Conservation (phyloP, 768 basidiomycete species). For the Psilocybe tampanensis region DNA sequence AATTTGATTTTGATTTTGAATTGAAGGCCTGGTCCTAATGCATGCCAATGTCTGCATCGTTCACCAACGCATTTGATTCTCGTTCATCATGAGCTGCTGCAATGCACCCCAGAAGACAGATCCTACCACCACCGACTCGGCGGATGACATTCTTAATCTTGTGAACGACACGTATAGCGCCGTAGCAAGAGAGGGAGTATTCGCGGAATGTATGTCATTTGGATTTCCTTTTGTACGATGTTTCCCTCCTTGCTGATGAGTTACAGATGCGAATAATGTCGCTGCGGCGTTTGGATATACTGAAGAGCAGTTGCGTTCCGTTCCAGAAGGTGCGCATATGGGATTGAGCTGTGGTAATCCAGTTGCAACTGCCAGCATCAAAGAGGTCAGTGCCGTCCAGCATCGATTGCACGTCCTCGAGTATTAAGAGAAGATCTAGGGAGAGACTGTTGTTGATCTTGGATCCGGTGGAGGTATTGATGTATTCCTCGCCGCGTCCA, state of each 20-base stretch:
- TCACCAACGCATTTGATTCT: background rate
- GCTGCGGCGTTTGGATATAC: conserved; percentile 53
- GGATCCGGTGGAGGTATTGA: conserved; percentile 62
- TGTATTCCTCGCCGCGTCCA: conserved; percentile 52
- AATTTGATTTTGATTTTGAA: conserved; percentile 16
- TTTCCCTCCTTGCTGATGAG: background rate
- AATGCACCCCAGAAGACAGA: background rate
- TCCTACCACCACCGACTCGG: background rate
- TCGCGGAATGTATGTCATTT: conserved; percentile 22
- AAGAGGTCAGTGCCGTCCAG: conserved; percentile 35
- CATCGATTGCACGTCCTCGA: background rate
- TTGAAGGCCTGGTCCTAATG: conserved; percentile 13
- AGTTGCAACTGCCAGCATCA: conserved; percentile 44
- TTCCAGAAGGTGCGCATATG: conserved; percentile 47
- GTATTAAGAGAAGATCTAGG: conserved; percentile 31
- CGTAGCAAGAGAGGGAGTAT: conserved; percentile 27
- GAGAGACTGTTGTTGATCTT: conserved; percentile 58
- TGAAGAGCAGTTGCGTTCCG: conserved; percentile 38
- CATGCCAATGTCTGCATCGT: background rate
- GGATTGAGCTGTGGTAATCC: conserved; percentile 61
- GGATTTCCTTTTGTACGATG: background rate
- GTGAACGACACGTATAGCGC: conserved; percentile 37
- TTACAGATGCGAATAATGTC: conserved; percentile 32
- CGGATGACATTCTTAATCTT: conserved; percentile 20
- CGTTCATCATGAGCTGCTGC: background rate